Conservation (phyloP, 1,284 basidiomycete genomes). For the Hemileia vastatrix region DNA sequence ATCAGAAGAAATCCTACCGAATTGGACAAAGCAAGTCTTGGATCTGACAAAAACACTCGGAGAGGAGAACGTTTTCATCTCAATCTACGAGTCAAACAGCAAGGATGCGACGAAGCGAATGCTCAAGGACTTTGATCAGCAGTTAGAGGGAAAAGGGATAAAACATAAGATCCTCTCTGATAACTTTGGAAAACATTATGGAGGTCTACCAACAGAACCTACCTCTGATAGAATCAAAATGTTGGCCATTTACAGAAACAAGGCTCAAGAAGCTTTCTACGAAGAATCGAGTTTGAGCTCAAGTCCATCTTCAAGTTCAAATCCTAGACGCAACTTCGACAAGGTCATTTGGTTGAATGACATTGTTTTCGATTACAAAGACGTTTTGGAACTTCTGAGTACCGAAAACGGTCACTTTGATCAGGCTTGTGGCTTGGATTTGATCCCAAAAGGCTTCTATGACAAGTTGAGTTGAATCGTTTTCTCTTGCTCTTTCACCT, state of each 20-base stretch:
- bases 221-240: slow-evolving; percentile 27
- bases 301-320: too few relatives aligned
- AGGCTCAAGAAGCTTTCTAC: slow-evolving; percentile 31
- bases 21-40: slow-evolving; percentile 27
- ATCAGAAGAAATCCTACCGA: slow-evolving; percentile 30
- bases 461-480: too few relatives aligned
- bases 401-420: slow-evolving; percentile 52
- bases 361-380: slow-evolving; percentile 50
- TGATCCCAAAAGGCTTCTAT: slow-evolving; percentile 24
- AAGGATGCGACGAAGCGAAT: slow-evolving; percentile 48
- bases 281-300: not conserved
- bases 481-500: too few relatives aligned
- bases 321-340: slow-evolving; percentile 48
- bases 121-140: slow-evolving; percentile 45
- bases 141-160: slow-evolving; percentile 43
- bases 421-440: slow-evolving; percentile 54
- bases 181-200: too few relatives aligned
- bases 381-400: slow-evolving; percentile 49
- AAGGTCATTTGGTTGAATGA: slow-evolving; percentile 53
- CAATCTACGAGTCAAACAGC: slow-evolving; percentile 54
- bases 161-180: slow-evolving; percentile 45
- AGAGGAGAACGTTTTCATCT: slow-evolving; percentile 51
- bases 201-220: not conserved
- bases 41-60: too few relatives aligned
- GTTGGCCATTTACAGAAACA: slow-evolving; percentile 31